phyloP scores from a whole-genome alignment of 202 grass and related monocot genomes.

The Brachypodium distachyon region DNA sequence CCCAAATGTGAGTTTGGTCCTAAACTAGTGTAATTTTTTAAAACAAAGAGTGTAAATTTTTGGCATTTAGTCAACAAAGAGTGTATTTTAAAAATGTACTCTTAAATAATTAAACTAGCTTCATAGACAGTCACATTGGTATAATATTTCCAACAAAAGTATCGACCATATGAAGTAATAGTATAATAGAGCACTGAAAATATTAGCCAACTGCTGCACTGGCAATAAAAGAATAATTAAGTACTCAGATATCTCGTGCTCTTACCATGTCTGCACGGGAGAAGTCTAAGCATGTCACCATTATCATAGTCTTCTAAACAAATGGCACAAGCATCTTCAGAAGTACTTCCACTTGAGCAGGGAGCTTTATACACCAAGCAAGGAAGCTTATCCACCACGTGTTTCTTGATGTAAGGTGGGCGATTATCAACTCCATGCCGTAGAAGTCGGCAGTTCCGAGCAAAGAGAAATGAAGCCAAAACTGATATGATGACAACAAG shows the following conservation, averaged over 20 bases:
- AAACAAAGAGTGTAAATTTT: background rate
- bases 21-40: background rate
- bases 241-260: background rate
- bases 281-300: conserved; percentile 63
- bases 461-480: conserved; percentile 75
- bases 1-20: background rate
- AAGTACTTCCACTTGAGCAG: conserved; percentile 37
- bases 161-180: background rate
- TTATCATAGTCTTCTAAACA: conserved; percentile 85
- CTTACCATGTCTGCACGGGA: conserved; percentile 88
- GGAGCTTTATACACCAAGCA: conserved; percentile 35
- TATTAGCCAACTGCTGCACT: background rate
- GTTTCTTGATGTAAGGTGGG: conserved; percentile 53
- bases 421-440: conserved; percentile 38
- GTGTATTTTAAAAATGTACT: background rate
- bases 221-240: background rate
- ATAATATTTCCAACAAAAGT: background rate
- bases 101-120: background rate
- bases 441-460: conserved; percentile 80
- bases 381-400: conserved; percentile 67
- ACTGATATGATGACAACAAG: conserved; percentile 85
- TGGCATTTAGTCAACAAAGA: background rate
- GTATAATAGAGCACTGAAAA: background rate
- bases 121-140: background rate
- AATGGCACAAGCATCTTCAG: conserved; percentile 57